phyloP scores from a whole-genome alignment of 1,284 basidiomycete genomes.

The Anthracocystis setariae region DNA sequence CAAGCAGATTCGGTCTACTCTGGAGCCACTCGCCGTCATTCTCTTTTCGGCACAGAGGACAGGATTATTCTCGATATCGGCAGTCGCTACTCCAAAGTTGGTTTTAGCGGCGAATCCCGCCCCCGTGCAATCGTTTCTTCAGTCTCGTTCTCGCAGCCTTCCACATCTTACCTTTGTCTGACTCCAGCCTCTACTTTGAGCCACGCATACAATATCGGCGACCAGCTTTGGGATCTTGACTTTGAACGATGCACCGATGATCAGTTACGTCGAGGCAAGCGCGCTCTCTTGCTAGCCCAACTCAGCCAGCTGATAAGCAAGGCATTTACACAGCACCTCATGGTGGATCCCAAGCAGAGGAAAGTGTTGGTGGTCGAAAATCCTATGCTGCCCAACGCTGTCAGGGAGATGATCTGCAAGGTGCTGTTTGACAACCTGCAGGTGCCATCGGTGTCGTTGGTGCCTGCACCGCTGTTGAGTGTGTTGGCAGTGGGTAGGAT shows the following conservation, averaged over 20 bases:
- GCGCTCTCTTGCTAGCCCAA: constrained; percentile 43
- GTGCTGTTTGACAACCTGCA: constrained; percentile 90
- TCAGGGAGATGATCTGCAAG: constrained; percentile 87
- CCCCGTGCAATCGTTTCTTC: constrained; percentile 58
- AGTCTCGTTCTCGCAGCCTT: constrained; percentile 65
- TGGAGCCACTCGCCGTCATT: constrained; percentile 43
- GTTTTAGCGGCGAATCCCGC: constrained; percentile 60
- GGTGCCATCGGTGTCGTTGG: constrained; percentile 88
- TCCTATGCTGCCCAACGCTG: constrained; percentile 82
- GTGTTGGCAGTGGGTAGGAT: constrained; percentile 85
- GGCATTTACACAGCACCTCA: constrained; percentile 73
- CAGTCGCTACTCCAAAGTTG: constrained; percentile 56
- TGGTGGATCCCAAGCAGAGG: constrained; percentile 90
- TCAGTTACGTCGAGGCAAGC: constrained; percentile 38
- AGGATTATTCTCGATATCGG: constrained; percentile 62
- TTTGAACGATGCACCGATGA: constrained; percentile 38
- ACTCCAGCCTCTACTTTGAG: neutral
- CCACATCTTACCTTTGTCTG: constrained; percentile 32
- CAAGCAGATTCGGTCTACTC: constrained; percentile 28
- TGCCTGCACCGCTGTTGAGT: constrained; percentile 78
- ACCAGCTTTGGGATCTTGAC: constrained; percentile 61
- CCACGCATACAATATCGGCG: constrained; percentile 18
- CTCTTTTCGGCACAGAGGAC: constrained; percentile 57
- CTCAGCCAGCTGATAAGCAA: constrained; percentile 51
- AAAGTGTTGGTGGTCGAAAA: constrained; percentile 92